Evolutionary conservation across 75 land plant genomes (phyloP).

Genomic region (Sequoiadendron giganteum): DNA sequence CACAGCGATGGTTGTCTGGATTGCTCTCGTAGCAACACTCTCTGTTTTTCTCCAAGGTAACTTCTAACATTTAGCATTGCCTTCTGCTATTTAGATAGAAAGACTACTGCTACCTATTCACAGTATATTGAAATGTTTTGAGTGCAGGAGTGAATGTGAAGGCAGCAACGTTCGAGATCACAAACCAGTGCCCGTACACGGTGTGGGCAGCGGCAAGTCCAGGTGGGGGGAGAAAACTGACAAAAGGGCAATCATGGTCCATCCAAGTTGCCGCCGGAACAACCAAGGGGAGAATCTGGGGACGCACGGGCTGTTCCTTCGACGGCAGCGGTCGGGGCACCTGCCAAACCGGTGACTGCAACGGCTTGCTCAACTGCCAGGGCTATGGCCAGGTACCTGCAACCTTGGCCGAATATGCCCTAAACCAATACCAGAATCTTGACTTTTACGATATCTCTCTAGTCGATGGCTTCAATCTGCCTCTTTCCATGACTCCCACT

Average conservation of each 20-base stretch:
- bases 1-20: no score
- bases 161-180: no score
- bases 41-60: no score
- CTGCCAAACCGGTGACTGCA: no score
- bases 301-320: conserved; percentile 58
- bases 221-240: conserved; percentile 51
- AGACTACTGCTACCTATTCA: no score
- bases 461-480: conserved; percentile 18
- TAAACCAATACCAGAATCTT: conserved; percentile 32
- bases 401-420: conserved; percentile 66
- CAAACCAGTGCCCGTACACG: no score
- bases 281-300: conserved; percentile 56
- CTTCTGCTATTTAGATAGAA: no score
- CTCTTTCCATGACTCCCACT: conserved; percentile 49
- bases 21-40: no score
- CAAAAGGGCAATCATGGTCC: conserved; percentile 31
- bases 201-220: no score
- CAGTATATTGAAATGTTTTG: no score
- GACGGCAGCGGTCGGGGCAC: no score
- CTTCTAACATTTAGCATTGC: no score
- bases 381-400: conserved; percentile 56
- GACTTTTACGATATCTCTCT: conserved; percentile 24
- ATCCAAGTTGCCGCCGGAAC: conserved; percentile 28
- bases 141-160: background rate
- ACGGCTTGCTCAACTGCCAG: conserved; percentile 37